A percentile compares a stretch with the other conserved stretches of the same genome.
phyloP scores from a whole-genome alignment of 805 yeast genomes.

The Vanderwaltozyma polyspora region DNA sequence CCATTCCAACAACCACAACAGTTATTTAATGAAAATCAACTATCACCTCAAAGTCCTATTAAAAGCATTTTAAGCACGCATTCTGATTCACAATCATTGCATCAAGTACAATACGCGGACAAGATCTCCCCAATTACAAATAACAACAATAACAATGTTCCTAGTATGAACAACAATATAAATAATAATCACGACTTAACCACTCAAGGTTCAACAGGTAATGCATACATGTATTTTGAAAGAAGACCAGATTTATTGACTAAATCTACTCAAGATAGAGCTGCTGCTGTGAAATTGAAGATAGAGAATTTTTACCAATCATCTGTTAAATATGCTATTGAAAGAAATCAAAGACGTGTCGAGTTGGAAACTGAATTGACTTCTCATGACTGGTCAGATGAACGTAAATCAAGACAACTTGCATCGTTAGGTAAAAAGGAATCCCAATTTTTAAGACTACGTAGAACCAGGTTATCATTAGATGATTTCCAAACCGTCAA shows the following conservation, averaged over 20 bases:
- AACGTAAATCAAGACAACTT: constrained; percentile 72
- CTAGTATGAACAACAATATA: constrained; percentile 6
- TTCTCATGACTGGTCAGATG: constrained; percentile 67
- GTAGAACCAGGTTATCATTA: constrained; percentile 72
- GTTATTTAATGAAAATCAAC: constrained; percentile 6
- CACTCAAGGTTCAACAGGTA: constrained; percentile 2
- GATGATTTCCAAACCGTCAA: constrained; percentile 84
- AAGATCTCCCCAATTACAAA: constrained; percentile 19
- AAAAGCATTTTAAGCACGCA: constrained; percentile 15
- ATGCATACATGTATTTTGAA: constrained; percentile 59
- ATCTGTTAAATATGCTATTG: constrained; percentile 85
- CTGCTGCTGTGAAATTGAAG: constrained; percentile 71
- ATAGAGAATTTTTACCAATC: constrained; percentile 78
- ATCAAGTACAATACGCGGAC: constrained; percentile 18
- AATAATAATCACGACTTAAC: background rate
- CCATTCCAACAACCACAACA: constrained; percentile 21
- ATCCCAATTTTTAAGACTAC: constrained; percentile 69
- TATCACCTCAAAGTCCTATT: constrained; percentile 17
- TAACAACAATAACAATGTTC: constrained; percentile 23
- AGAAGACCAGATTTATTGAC: constrained; percentile 72
- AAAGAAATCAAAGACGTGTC: constrained; percentile 84
- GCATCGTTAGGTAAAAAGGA: constrained; percentile 79
- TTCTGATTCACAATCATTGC: constrained; percentile 6
- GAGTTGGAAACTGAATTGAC: constrained; percentile 66
- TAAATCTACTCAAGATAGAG: constrained; percentile 68